Conservation (phyloP, 306 rosid genomes). For the Leucaena leucocephala region DNA sequence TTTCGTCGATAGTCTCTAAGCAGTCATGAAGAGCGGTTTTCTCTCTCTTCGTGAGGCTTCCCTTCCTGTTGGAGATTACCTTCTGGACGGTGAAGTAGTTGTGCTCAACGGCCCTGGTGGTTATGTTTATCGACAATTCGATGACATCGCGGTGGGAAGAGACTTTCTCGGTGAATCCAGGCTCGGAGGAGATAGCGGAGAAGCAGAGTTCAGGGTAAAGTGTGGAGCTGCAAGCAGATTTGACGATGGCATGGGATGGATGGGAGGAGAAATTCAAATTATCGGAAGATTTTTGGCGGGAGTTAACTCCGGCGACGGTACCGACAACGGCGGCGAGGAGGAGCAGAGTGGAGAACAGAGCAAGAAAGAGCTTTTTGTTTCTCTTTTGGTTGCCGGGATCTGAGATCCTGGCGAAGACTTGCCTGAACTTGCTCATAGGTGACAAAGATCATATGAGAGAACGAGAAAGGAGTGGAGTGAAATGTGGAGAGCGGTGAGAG, state of each 20-base stretch:
- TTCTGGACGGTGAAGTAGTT: conserved; percentile 51
- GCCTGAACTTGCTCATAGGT: conserved; percentile 33
- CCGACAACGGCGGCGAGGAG: conserved; percentile 42
- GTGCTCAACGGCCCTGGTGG: conserved; percentile 44
- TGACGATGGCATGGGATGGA: conserved; percentile 50
- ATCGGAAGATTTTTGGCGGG: conserved; percentile 9
- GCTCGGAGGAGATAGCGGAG: conserved; percentile 45
- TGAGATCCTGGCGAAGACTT: conserved; percentile 27
- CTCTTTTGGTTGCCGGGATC: conserved; percentile 35
- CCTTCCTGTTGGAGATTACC: conserved; percentile 22
- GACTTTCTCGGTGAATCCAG: conserved; percentile 31
- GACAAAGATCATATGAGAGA: neutral
- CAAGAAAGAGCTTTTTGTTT: conserved; percentile 40
- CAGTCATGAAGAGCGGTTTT: conserved; percentile 68
- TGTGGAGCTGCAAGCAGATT: conserved; percentile 59
- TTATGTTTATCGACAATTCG: conserved; percentile 44
- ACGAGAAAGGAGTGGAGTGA: neutral
- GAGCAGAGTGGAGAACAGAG: conserved; percentile 40
- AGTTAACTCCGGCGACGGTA: conserved; percentile 47
- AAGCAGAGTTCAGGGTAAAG: conserved; percentile 64
- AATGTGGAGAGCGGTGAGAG: neutral
- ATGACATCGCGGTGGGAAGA: conserved; percentile 47
- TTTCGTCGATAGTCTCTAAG: conserved; percentile 60
- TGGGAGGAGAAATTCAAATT: conserved; percentile 1
- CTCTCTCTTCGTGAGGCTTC: conserved; percentile 44